A percentile compares a stretch with the other conserved stretches of the same genome.
phyloP scores from a whole-genome alignment of 164 flowering plant genomes.

The Berberis thunbergii region DNA sequence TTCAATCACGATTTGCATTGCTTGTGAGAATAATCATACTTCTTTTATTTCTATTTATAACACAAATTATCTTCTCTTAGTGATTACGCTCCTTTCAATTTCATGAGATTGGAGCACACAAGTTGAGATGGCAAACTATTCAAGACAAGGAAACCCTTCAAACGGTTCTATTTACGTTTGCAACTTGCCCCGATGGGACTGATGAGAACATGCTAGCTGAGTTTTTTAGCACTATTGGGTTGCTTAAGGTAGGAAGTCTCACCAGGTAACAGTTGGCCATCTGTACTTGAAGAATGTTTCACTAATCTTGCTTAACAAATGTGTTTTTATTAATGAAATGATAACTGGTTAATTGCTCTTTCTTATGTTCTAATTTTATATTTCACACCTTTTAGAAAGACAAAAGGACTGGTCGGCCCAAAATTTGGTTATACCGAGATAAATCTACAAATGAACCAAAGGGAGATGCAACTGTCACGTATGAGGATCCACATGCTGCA shows the following conservation, averaged over 20 bases:
- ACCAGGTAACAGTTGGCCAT: constrained; percentile 16
- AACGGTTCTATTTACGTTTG: constrained; percentile 85
- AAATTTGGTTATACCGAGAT: constrained; percentile 87
- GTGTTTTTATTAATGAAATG: not conserved
- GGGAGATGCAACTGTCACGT: constrained; percentile 98
- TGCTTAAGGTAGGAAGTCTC: constrained; percentile 76
- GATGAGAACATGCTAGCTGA: constrained; percentile 91
- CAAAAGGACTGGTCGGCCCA: constrained; percentile 84
- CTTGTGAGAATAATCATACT: no score
- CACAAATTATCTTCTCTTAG: no score
- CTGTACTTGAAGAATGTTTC: not conserved
- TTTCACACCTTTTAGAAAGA: constrained; percentile 54
- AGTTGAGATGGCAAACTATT: constrained; percentile 47
- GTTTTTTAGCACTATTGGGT: constrained; percentile 93
- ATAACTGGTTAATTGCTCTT: not conserved
- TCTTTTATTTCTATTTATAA: no score
- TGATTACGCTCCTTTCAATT: constrained; percentile 7
- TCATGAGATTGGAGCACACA: constrained; percentile 13
- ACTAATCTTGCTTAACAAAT: not conserved
- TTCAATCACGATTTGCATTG: no score
- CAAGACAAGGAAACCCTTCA: constrained; percentile 47
- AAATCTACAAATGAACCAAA: constrained; percentile 88
- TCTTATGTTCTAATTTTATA: not conserved
- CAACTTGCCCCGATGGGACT: constrained; percentile 90
- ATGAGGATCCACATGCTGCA: constrained; percentile 99